Base-by-base conservation (phyloP, 306 rosid genomes). In the Rosa lucieae region DNA sequence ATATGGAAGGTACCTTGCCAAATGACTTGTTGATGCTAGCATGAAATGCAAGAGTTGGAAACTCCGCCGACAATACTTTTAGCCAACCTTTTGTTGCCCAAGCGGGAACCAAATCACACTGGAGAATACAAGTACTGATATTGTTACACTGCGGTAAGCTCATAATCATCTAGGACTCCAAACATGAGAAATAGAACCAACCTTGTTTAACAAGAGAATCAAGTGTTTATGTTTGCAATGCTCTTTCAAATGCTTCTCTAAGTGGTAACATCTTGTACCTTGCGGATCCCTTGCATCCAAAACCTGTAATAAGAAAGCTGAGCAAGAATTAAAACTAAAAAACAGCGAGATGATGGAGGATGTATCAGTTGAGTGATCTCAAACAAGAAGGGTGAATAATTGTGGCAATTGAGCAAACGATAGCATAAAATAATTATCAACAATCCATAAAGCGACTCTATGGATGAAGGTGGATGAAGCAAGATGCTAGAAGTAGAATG, bases 11-110 rank as follows among this genome's bases (percentile, higher is more conserved):
- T 88, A 95, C 98, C 95, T 95, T 95, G 82, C 99, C 98, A 81
- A 95, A 95, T 77, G 98, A 93, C 85, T 93, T 95, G 83, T 93
- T 95, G 78, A 93, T 85, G 85, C 97, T 93, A 55, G 97, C 97
- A 78, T 95, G 99, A 86, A 95, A 95, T 67, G 99, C 99, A 46
- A 95, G 89, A 78, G 98, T 90, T 68, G 99, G 98, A 85, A 80
- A 95, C 74, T 92, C 98, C 67, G 85, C 88, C 0, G 97, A 92
- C 87, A 95, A 82, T 72, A 86, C 91, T 79, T 94, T 93, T 72
- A 92, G 95, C 99, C 99, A 95, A 44, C 92, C 94, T 84, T 91
- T 91, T 20, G 97, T 93, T 61, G 92, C 98, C 99, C 98, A 93
- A 44, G 97, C 93, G 65, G 99, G 99, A 87, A 95, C 32, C 73